A percentile compares a stretch with the other conserved stretches of the same genome.
Evolutionary conservation across 495 filamentous ascomycete genomes (phyloP).

Genomic region (Tuber umbilicatum): DNA sequence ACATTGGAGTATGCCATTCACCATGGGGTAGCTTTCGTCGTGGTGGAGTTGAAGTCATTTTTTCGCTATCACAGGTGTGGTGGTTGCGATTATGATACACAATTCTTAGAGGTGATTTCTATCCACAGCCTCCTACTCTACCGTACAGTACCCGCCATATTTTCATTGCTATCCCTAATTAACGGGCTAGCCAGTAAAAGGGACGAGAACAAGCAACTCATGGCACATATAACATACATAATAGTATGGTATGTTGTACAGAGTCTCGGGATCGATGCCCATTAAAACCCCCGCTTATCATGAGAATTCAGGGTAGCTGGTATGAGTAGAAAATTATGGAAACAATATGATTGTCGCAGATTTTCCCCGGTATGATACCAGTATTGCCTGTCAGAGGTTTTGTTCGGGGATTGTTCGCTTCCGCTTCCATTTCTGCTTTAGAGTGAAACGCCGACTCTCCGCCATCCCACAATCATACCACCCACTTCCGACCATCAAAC

Average conservation of each 20-base stretch:
- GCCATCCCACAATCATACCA: slow-evolving; percentile 30
- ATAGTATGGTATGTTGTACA: neutral
- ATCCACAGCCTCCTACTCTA: no score
- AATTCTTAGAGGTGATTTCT: no score
- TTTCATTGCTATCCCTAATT: neutral
- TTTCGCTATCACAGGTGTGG: no score
- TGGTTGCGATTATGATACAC: no score
- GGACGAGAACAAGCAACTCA: neutral
- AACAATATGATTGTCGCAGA: neutral
- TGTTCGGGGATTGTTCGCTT: neutral
- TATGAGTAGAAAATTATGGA: neutral
- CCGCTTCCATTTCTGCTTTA: neutral
- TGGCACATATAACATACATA: neutral
- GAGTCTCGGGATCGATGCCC: neutral
- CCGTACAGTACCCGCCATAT: neutral
- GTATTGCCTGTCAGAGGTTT: neutral
- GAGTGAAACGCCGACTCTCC: neutral
- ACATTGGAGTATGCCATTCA: no score
- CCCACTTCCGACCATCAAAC: slow-evolving; percentile 20
- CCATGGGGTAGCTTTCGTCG: no score
- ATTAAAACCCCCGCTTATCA: neutral
- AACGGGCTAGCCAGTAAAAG: neutral
- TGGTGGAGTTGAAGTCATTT: no score
- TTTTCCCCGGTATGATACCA: neutral
- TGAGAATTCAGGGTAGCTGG: neutral